Conservation (phyloP, 2,329 filamentous ascomycete species). For the Epichloe elymi region DNA sequence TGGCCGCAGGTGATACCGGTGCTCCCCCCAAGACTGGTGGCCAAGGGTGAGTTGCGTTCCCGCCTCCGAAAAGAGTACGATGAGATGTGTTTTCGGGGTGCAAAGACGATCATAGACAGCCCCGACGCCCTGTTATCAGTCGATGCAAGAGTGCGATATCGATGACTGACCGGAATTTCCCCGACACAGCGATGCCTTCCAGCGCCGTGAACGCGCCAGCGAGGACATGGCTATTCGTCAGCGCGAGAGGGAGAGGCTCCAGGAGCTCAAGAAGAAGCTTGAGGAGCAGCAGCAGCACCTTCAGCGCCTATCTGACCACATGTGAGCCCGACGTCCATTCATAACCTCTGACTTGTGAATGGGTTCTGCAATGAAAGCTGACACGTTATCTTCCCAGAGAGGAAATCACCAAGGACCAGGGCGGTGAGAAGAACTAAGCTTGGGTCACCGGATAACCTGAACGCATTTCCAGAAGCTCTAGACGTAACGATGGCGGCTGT, state of each 20-base stretch:
- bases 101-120: neutral
- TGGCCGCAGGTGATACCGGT: constrained; percentile 60
- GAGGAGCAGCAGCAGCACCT: constrained; percentile 70
- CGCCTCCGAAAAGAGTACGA: neutral
- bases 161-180: constrained; percentile 3
- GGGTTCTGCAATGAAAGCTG: neutral
- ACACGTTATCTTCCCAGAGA: constrained; percentile 40
- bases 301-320: constrained; percentile 72
- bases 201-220: constrained; percentile 74
- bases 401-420: constrained; percentile 60
- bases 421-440: constrained; percentile 50
- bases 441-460: neutral
- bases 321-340: constrained; percentile 40
- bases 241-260: constrained; percentile 85
- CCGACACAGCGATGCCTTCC: constrained; percentile 68
- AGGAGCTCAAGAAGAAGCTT: constrained; percentile 61
- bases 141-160: neutral
- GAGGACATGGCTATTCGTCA: constrained; percentile 77
- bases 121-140: neutral
- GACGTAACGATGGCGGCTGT: neutral
- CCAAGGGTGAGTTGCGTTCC: constrained; percentile 31
- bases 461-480: neutral
- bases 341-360: neutral
- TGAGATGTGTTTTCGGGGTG: neutral
- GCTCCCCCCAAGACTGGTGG: constrained; percentile 41